These are phyloP conservation scores for Trichoderma afroharzianum DNA, from an alignment of 2,329 filamentous ascomycete species.

Conservation along the genomic window DNA sequence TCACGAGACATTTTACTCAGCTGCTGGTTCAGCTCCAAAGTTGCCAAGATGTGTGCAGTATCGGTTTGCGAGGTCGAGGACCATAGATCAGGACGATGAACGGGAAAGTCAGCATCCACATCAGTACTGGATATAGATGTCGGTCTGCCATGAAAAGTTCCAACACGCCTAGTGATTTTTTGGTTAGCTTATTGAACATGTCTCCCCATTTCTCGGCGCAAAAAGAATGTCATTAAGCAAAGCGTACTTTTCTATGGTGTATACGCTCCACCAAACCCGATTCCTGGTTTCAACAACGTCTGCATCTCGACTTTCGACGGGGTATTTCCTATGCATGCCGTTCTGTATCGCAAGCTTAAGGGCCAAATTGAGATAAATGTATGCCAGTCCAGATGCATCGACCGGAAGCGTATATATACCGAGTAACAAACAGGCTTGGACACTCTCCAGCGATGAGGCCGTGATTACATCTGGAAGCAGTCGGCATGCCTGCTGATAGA, in stretches of 20 bases:
- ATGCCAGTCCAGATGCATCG: slow-evolving; percentile 54
- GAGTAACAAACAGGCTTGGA: slow-evolving; percentile 55
- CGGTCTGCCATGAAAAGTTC: slow-evolving; percentile 54
- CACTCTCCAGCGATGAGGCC: slow-evolving; percentile 53
- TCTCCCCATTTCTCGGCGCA: background rate
- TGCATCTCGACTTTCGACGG: slow-evolving; percentile 44
- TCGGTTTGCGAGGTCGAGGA: slow-evolving; percentile 39
- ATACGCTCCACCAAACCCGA: slow-evolving; percentile 55
- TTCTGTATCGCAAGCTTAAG: slow-evolving; percentile 58
- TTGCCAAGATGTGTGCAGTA: slow-evolving; percentile 45
- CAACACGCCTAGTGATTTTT: slow-evolving; percentile 43
- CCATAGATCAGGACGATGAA: slow-evolving; percentile 43
- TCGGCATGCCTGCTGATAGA: slow-evolving; percentile 54
- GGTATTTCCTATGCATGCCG: slow-evolving; percentile 54
- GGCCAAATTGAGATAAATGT: slow-evolving; percentile 54
- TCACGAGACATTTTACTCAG: slow-evolving; percentile 38
- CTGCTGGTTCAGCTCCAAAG: slow-evolving; percentile 35
- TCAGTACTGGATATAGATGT: slow-evolving; percentile 50
- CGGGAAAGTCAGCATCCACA: slow-evolving; percentile 51
- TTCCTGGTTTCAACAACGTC: slow-evolving; percentile 50
- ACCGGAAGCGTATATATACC: slow-evolving; percentile 53
- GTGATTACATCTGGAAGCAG: slow-evolving; percentile 55
- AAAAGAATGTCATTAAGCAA: slow-evolving; percentile 11
- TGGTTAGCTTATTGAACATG: slow-evolving; percentile 19
- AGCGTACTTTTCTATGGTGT: slow-evolving; percentile 51